A percentile compares a stretch with the other conserved stretches of the same genome.
phyloP scores from a whole-genome alignment of 257 asterid species.

The Ophiorrhiza pumila region DNA sequence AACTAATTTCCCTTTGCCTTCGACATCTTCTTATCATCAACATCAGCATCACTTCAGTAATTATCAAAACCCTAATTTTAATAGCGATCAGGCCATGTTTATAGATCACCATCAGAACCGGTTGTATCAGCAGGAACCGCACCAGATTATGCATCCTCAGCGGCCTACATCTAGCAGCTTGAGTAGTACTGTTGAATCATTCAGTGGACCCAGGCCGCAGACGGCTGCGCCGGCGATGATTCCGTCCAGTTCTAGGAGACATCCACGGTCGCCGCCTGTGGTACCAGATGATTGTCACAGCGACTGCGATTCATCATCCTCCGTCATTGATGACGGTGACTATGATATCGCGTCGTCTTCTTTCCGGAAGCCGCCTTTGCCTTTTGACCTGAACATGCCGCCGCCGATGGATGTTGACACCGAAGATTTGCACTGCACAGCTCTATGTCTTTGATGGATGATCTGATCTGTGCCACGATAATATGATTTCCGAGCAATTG shows the following conservation, averaged over 20 bases:
- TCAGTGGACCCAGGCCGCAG: slow-evolving; percentile 59
- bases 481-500: slow-evolving; percentile 18
- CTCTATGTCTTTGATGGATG: slow-evolving; percentile 43
- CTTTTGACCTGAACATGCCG: slow-evolving; percentile 48
- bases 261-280: slow-evolving; percentile 69
- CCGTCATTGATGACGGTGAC: slow-evolving; percentile 52
- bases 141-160: slow-evolving; percentile 39
- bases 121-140: slow-evolving; percentile 40
- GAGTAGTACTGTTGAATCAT: slow-evolving; percentile 78
- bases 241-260: slow-evolving; percentile 43
- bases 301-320: slow-evolving; percentile 58
- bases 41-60: slow-evolving; percentile 16
- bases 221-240: slow-evolving; percentile 20
- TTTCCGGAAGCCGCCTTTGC: slow-evolving; percentile 31
- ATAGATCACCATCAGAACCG: slow-evolving; percentile 28
- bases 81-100: slow-evolving; percentile 21
- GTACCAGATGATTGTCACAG: slow-evolving; percentile 63
- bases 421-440: slow-evolving; percentile 40
- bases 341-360: slow-evolving; percentile 42
- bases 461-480: slow-evolving; percentile 18
- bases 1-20: slow-evolving; percentile 50
- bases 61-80: slow-evolving; percentile 19
- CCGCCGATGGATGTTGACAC: slow-evolving; percentile 41
- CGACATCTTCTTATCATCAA: slow-evolving; percentile 14
- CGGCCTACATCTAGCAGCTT: slow-evolving; percentile 66